phyloP scores from a whole-genome alignment of 2,329 filamentous ascomycete species.

The Cercospora sp. region DNA sequence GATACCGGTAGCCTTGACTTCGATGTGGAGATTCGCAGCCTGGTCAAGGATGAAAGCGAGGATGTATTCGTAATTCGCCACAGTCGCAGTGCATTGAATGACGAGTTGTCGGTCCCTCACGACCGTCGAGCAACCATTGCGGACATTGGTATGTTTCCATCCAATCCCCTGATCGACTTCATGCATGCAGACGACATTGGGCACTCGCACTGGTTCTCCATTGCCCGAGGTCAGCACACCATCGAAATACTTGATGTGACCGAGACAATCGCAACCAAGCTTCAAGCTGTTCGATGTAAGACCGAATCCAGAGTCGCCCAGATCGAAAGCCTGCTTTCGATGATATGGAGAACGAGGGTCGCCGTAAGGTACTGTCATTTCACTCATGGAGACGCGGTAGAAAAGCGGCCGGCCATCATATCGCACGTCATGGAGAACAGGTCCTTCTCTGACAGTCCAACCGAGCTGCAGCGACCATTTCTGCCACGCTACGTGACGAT shows the following conservation, averaged over 20 bases:
- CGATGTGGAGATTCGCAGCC: too few species aligned
- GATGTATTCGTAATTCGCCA: too few species aligned
- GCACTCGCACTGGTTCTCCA: constrained; percentile 62
- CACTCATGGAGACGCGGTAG: constrained; percentile 65
- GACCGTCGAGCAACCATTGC: too few species aligned
- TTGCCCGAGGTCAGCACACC: constrained; percentile 49
- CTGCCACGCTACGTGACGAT: constrained; percentile 48
- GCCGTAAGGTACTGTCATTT: constrained; percentile 65
- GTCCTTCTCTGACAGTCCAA: too few species aligned
- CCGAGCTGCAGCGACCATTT: constrained; percentile 40
- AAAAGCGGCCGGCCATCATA: constrained; percentile 59
- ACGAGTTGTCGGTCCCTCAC: too few species aligned
- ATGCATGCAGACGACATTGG: too few species aligned
- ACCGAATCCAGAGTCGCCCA: constrained; percentile 66
- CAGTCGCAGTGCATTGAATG: too few species aligned
- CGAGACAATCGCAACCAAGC: constrained; percentile 39
- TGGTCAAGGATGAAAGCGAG: too few species aligned
- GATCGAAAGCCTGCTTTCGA: constrained; percentile 70
- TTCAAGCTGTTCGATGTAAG: constrained; percentile 69
- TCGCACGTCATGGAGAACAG: constrained; percentile 59
- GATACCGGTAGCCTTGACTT: too few species aligned
- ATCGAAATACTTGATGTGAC: too few species aligned
- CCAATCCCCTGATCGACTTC: too few species aligned
- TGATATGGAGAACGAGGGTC: constrained; percentile 69
- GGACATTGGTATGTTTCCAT: too few species aligned